Evolutionary conservation across 352 stramenopile species (phyloP).

Genomic region (Pseudoperonospora humuli): DNA sequence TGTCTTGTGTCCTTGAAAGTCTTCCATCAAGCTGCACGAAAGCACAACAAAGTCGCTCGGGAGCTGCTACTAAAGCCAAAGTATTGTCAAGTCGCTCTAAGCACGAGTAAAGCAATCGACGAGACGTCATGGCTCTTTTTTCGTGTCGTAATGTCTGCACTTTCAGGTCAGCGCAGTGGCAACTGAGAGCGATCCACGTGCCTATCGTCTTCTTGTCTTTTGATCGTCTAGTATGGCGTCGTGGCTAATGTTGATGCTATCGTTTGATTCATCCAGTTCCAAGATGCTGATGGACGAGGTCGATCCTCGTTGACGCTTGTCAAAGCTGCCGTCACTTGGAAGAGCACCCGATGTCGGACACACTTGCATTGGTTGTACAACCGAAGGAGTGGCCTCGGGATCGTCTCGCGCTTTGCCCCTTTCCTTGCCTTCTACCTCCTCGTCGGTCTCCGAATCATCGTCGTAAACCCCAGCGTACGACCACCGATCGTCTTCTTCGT

Average conservation of each 20-base stretch:
- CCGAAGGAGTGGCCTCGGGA: slow-evolving; percentile 10
- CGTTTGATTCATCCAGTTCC: slow-evolving; percentile 16
- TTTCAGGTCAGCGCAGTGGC: too few species aligned
- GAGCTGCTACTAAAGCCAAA: too few species aligned
- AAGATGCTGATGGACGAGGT: slow-evolving; percentile 35
- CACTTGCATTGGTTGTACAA: slow-evolving; percentile 10
- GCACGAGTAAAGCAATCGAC: too few species aligned
- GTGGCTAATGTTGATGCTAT: slow-evolving; percentile 15
- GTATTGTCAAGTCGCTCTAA: too few species aligned
- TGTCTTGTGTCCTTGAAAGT: too few species aligned
- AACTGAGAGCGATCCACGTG: too few species aligned
- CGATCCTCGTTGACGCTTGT: slow-evolving; percentile 22
- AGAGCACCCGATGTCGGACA: slow-evolving; percentile 20
- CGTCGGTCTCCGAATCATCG: slow-evolving; percentile 26
- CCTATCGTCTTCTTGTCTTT: slow-evolving; percentile 4
- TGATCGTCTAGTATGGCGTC: slow-evolving; percentile 25
- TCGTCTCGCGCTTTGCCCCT: slow-evolving; percentile 7
- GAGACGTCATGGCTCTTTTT: too few species aligned
- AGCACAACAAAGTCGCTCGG: slow-evolving; percentile 4
- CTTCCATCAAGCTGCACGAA: too few species aligned
- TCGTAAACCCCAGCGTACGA: slow-evolving; percentile 31
- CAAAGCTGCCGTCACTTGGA: slow-evolving; percentile 27
- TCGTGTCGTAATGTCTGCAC: too few species aligned
- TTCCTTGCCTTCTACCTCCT: slow-evolving; percentile 19
- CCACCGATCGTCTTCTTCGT: slow-evolving; percentile 40